A percentile compares a stretch with the other conserved stretches of the same genome.
These are phyloP conservation scores for Gracilaria domingensis DNA, from an alignment of 23 red algal species.

Conservation along the genomic window DNA sequence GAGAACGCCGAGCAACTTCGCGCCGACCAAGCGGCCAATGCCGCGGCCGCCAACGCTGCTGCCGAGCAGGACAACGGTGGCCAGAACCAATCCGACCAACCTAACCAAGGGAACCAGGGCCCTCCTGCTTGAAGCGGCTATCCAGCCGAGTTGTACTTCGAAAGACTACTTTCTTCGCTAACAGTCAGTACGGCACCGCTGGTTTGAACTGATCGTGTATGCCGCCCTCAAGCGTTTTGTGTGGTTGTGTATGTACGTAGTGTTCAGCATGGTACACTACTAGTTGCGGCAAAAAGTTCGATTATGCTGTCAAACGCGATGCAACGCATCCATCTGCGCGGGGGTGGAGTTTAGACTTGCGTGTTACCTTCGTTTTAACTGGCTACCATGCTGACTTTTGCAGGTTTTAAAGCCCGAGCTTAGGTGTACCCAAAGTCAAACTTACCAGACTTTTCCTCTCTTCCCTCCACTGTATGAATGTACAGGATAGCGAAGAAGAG, in stretches of 20 bases:
- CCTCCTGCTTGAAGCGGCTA: conserved; percentile 48
- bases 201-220: not conserved
- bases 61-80: conserved; percentile 29
- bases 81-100: conserved; percentile 43
- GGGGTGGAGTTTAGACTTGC: not conserved
- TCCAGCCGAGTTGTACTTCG: not conserved
- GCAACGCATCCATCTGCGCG: not conserved
- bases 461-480: conserved; percentile 48
- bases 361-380: not conserved
- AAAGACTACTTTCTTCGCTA: conserved; percentile 1
- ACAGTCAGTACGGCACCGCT: not conserved
- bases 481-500: conserved; percentile 63
- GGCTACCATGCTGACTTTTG: conserved; percentile 2
- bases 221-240: not conserved
- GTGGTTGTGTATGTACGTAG: not conserved
- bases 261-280: not conserved
- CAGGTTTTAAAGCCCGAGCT: conserved; percentile 5
- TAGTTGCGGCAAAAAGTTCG: not conserved
- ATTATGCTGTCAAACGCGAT: not conserved
- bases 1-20: conserved; percentile 88
- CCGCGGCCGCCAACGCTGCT: not conserved
- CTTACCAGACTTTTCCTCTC: conserved; percentile 47
- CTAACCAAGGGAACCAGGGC: conserved; percentile 35
- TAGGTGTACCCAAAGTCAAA: conserved; percentile 58
- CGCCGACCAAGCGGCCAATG: conserved; percentile 44